Evolutionary conservation across 305 asterid species (phyloP).

Genomic region (Fraxinus albicans): DNA sequence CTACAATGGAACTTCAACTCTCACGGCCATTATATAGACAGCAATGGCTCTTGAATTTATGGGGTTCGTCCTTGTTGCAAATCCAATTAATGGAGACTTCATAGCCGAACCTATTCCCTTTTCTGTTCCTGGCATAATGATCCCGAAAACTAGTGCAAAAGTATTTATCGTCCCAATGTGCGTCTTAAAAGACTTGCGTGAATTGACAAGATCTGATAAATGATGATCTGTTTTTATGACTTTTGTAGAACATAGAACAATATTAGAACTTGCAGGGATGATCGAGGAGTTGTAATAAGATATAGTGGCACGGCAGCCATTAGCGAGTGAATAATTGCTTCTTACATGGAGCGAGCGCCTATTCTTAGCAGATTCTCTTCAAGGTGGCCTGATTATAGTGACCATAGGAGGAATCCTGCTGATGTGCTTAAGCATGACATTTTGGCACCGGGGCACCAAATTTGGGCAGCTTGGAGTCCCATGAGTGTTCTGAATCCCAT

Average conservation of each 20-base stretch:
- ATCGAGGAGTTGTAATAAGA: conserved; percentile 37
- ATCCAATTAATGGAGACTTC: conserved; percentile 75
- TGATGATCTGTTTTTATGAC: background rate
- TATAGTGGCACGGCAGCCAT: conserved; percentile 70
- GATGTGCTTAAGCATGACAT: conserved; percentile 90
- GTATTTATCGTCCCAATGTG: conserved; percentile 26
- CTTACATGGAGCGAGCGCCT: conserved; percentile 68
- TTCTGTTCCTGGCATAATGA: conserved; percentile 67
- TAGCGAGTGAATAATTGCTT: conserved; percentile 77
- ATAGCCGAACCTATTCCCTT: conserved; percentile 92
- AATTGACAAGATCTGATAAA: background rate
- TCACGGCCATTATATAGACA: conserved; percentile 54
- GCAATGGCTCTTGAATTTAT: conserved; percentile 60
- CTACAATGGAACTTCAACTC: conserved; percentile 56
- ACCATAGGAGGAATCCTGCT: conserved; percentile 53
- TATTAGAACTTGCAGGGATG: conserved; percentile 64
- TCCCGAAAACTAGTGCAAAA: conserved; percentile 60
- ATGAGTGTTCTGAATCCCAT: conserved; percentile 65
- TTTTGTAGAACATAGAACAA: conserved; percentile 46
- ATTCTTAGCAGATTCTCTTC: conserved; percentile 85
- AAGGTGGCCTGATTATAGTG: conserved; percentile 77
- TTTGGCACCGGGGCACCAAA: conserved; percentile 92
- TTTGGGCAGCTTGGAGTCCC: conserved; percentile 99
- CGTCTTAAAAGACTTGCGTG: background rate
- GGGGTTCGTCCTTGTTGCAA: conserved; percentile 76